Base-by-base conservation (phyloP, 2,329 filamentous ascomycete genomes). In the Rhynchosporium agropyri region DNA sequence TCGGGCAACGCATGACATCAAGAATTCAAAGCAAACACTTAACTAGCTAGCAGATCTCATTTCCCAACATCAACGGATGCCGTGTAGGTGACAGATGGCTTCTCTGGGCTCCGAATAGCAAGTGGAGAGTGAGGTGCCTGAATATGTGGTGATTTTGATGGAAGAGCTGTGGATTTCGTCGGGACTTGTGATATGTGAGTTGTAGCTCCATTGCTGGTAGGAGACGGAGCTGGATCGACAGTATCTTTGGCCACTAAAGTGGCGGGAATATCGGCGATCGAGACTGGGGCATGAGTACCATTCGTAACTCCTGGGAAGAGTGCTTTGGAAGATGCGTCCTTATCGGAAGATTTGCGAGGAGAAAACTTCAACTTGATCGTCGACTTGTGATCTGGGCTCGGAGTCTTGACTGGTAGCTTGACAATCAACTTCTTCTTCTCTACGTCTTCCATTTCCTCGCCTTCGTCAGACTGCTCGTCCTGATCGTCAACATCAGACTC, bases 371-470 rank as follows among this genome's bases (percentile, higher is more conserved):
- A 53, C 45, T 73, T 72, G 60, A 71, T 70, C 8, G 61, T 63
- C 3, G 67, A 67, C 57, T 71, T 73, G 42, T 63, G 65, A 36
- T 75, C 73, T 26, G 73, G 74, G 6, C 70, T 73, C 46, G 73
- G 73, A 8, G 71, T 73, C 46, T 73, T 74, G 43, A 87, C 76
- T 6, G 82, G 81, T 13, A 97, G 80, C 74, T 90, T 93, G 62
- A 97, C 89, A 57, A 97, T 83, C 46, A 94, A 81, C 68, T 86
- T 91, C 69, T 81, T 80, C 10, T 72, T 66, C 80, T 83, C 74
- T n/a, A 75, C 83, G 45, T 87, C 83, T 10, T 79, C 79, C 73
- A 59, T 75, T 38, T 80, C 78, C 29, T 77, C 78, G 33, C 73
- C 73, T 26, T 73, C 75, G 36, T 73, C 73, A 10, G 67, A 68